Conservation (phyloP, 2,329 filamentous ascomycete species). For the Alternaria ventricosa region DNA sequence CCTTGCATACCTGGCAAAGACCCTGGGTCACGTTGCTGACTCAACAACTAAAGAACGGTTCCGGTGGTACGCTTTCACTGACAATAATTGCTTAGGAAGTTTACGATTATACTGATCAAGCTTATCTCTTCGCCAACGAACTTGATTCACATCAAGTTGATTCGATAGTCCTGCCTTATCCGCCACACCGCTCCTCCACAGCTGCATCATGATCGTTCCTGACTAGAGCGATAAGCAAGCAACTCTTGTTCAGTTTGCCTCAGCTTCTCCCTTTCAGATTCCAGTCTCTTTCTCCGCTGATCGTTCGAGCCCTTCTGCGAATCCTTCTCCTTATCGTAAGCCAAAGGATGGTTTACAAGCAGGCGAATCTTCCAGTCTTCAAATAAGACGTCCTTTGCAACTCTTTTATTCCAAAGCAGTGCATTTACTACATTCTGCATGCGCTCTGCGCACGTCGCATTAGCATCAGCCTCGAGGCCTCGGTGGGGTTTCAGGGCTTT, state of each 20-base stretch:
- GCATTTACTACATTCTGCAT: not conserved
- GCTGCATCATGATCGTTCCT: not conserved
- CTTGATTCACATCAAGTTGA: not conserved
- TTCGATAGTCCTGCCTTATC: not conserved
- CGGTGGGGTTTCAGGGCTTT: conserved; percentile 5
- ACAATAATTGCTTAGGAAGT: not conserved
- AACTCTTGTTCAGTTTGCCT: not conserved
- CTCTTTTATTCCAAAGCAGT: not conserved
- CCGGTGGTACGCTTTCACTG: not conserved
- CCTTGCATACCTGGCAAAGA: not conserved
- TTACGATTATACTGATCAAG: not conserved
- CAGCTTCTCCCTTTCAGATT: not conserved
- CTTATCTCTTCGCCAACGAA: not conserved
- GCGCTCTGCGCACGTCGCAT: not conserved
- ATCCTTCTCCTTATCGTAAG: conserved; percentile 6
- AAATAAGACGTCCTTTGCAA: not conserved
- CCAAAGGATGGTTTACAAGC: not conserved
- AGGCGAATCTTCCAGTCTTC: conserved; percentile 3
- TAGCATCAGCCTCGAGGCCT: not conserved
- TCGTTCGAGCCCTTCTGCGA: conserved; percentile 1
- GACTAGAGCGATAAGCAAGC: not conserved
- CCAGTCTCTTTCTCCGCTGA: conserved; percentile 1
- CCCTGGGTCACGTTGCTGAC: not conserved
- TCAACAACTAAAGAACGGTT: not conserved
- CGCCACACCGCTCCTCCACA: not conserved